Percentiles rank a stretch among this genome's conserved stretches.
phyloP scores from a whole-genome alignment of 306 rosid genomes.

The Cicer bijugum region DNA sequence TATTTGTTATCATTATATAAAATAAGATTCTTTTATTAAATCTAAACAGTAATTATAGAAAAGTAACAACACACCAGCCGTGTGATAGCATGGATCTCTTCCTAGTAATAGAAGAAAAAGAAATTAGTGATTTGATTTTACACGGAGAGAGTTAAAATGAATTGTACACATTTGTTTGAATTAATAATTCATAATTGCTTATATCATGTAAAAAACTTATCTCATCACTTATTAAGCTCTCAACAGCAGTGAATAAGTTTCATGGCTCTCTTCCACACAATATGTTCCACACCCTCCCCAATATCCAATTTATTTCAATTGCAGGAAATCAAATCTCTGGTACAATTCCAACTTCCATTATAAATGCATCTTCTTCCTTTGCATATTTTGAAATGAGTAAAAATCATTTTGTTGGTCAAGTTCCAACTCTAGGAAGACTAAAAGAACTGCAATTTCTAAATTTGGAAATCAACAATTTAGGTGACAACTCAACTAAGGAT shows the following conservation, averaged over 20 bases:
- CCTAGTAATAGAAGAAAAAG: no score
- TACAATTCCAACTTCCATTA: conserved; percentile 39
- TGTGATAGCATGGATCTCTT: no score
- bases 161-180: no score
- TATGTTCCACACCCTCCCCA: conserved; percentile 43
- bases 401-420: conserved; percentile 37
- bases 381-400: accelerated
- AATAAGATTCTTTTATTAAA: no score
- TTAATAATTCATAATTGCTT: no score
- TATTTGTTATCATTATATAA: no score
- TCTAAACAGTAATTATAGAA: no score
- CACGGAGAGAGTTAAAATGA: no score
- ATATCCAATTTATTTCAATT: not conserved
- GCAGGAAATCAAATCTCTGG: conserved; percentile 28
- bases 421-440: conserved; percentile 39
- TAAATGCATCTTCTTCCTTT: conserved; percentile 42
- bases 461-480: not conserved
- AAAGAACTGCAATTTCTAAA: accelerated
- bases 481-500: conserved; percentile 34
- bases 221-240: not conserved
- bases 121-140: no score
- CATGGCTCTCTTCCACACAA: conserved; percentile 43
- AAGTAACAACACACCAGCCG: no score
- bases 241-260: accelerated
- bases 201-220: no score